phyloP scores from a whole-genome alignment of 192 early-diverging fungal species.

The Entomortierella lignicola region DNA sequence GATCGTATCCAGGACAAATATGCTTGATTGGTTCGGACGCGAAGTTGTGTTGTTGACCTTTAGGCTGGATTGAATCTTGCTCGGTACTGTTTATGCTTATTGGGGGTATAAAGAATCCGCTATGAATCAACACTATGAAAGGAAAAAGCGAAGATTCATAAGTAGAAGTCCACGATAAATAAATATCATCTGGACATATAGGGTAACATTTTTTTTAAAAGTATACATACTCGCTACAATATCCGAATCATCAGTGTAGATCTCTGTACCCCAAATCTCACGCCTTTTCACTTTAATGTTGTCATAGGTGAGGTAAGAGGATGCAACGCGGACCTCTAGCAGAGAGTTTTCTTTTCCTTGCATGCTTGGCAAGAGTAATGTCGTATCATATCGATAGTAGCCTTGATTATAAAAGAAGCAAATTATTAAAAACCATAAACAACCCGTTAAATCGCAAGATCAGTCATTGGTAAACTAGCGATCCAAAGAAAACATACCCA shows the following conservation, averaged over 20 bases:
- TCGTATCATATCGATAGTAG: constrained; percentile 59
- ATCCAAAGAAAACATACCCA: constrained; percentile 21
- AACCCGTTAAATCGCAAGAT: too few relatives aligned
- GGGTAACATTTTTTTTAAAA: too few relatives aligned
- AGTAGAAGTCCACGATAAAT: too few relatives aligned
- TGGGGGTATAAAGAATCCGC: constrained; percentile 47
- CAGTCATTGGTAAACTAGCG: not conserved
- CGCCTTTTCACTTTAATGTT: constrained; percentile 71
- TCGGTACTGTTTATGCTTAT: constrained; percentile 15
- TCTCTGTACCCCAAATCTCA: constrained; percentile 86
- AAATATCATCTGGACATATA: too few relatives aligned
- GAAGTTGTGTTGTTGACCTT: constrained; percentile 38
- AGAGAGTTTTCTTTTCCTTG: constrained; percentile 64
- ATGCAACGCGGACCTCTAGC: constrained; percentile 75
- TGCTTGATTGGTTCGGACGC: constrained; percentile 22
- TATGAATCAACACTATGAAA: constrained; percentile 62
- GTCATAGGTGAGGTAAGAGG: constrained; percentile 68
- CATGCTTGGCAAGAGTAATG: constrained; percentile 58
- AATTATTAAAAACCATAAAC: not conserved
- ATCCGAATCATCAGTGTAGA: constrained; percentile 90
- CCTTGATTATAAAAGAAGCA: constrained; percentile 25
- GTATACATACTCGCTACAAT: constrained; percentile 76
- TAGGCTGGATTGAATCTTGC: constrained; percentile 20
- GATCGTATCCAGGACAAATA: constrained; percentile 68
- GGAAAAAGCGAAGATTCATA: not conserved